Evolutionary conservation across 352 stramenopile species (phyloP), one percentile per base, ranked within the genome.

Genomic region (Globisporangium mamillatum): DNA sequence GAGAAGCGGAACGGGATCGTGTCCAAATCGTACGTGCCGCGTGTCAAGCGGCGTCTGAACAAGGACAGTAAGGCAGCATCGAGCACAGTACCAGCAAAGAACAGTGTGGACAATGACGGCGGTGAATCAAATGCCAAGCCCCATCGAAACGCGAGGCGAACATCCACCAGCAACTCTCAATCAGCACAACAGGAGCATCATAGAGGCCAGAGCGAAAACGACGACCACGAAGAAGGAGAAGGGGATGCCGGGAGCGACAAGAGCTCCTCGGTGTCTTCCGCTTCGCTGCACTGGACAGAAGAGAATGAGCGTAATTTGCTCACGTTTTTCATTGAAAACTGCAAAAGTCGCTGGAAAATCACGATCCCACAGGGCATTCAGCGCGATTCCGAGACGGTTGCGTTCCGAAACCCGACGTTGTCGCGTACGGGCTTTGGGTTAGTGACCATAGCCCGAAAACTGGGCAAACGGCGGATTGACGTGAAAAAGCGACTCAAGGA

Each of bases 401-500:
- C 82, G 32, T 91, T 92, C 62, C 84, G 86, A 60, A 82, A 85
- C 8, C 74, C 86, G 22, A 86, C 73, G 4, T 61, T 92, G 18
- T 89, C 80, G 25, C 76, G 86, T 18, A 75, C 76, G 50, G 83
- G 84, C 29, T 88, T 92, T 64, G 83, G 75, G 29, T 61, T 91
- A 9, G 82, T 91, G 9, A 76, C 78, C 4, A 88, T 94, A 29
- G 74, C 86, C 24, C 72, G 82, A 22, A 89, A 81, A 67, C 64
- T 94, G 4, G 76, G 73, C 22, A 92, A 92, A 27, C 75, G 84
- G 1, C 81, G 81, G 24, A 92, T 92, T 55, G 86, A 94, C 52
- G 86, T 94, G 29, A 91, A 92, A 73, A 91, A 92, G 62, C 73
- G 86, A 1, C 63, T 94, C 2, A 90, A 90, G 63, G 83, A 91